Conservation (phyloP, 495 filamentous ascomycete species). For the Tuber umbilicatum region DNA sequence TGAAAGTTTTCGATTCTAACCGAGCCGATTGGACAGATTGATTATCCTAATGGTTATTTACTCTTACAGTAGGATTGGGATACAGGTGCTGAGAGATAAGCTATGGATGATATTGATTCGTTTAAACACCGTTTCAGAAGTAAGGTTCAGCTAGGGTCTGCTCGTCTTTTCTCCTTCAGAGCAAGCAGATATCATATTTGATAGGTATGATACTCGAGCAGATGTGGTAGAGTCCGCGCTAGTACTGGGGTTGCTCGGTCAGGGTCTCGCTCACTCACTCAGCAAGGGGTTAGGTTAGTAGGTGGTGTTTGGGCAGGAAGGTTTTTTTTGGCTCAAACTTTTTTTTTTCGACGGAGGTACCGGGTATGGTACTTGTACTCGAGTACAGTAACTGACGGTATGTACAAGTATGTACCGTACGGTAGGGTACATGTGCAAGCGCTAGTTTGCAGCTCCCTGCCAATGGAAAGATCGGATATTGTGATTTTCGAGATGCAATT, state of each 20-base stretch:
- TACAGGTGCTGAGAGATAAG: too few relatives aligned
- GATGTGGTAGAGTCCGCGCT: neutral
- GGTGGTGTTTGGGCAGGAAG: neutral
- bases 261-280: neutral
- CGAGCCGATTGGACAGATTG: neutral
- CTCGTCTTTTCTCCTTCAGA: neutral
- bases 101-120: neutral
- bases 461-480: slow-evolving; percentile 6
- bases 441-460: neutral
- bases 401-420: neutral
- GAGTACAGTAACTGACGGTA: neutral
- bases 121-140: slow-evolving; percentile 25
- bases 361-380: too few relatives aligned
- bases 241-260: too few relatives aligned
- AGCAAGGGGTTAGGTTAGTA: neutral
- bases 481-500: neutral
- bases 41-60: neutral
- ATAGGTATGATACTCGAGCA: too few relatives aligned
- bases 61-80: too few relatives aligned
- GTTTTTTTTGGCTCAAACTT: neutral
- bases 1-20: neutral
- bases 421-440: neutral
- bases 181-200: neutral
- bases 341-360: neutral
- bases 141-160: slow-evolving; percentile 28